These are phyloP conservation scores for Tolypocladium capitatum DNA, from an alignment of 2,329 filamentous ascomycete species.

Conservation along the genomic window DNA sequence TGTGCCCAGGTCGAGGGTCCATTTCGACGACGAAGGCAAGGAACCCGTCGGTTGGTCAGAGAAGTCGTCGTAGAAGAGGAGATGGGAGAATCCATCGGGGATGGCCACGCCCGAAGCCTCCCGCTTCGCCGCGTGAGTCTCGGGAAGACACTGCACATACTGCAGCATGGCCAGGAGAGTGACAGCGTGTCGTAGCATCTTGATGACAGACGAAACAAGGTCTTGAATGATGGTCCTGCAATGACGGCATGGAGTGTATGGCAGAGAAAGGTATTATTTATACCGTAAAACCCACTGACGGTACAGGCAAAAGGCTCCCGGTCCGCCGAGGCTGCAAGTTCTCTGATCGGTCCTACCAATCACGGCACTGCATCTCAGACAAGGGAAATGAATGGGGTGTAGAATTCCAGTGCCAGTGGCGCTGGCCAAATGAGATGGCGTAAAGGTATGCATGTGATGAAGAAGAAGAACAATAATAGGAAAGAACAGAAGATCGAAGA, in stretches of 20 bases:
- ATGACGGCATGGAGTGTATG: no score
- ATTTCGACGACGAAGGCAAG: conserved; percentile 25
- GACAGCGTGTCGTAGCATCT: background rate
- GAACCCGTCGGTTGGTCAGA: background rate
- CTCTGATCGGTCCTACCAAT: background rate
- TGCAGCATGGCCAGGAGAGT: background rate
- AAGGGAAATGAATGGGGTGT: background rate
- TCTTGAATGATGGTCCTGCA: background rate
- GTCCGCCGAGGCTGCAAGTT: background rate
- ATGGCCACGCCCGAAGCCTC: background rate
- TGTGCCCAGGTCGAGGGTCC: conserved; percentile 30
- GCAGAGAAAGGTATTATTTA: background rate
- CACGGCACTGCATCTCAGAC: background rate
- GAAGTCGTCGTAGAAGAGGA: conserved; percentile 18
- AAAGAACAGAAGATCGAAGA: no score
- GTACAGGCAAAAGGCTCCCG: background rate
- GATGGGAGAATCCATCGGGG: conserved; percentile 8
- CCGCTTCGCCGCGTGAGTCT: background rate
- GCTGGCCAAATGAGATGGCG: no score
- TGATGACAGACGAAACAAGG: background rate
- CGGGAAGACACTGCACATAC: background rate
- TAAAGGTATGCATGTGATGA: no score
- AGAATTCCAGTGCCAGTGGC: background rate
- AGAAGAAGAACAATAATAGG: background rate
- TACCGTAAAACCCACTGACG: background rate